Conservation (phyloP, 2,329 filamentous ascomycete species). For the Helotiales sp. region DNA sequence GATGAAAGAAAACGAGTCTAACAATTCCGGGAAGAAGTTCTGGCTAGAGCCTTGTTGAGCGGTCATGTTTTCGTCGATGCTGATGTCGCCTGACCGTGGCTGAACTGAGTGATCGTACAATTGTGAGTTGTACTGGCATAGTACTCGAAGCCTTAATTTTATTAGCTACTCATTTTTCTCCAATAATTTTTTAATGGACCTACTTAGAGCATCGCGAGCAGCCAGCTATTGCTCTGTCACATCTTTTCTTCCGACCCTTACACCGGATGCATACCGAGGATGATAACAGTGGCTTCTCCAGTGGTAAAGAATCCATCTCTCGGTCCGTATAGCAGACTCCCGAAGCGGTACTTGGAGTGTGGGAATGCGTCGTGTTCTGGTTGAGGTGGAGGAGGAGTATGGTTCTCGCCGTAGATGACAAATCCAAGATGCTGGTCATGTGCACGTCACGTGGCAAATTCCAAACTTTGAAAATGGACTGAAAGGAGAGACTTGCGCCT, state of each 20-base stretch:
- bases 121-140: not conserved
- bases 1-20: not conserved
- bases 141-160: not conserved
- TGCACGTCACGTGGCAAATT: no score
- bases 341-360: no score
- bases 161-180: not conserved
- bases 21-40: not conserved
- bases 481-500: no score
- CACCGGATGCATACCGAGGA: slow-evolving; percentile 22
- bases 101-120: not conserved
- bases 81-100: not conserved
- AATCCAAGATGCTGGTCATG: no score
- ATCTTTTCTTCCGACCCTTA: slow-evolving; percentile 29
- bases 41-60: not conserved
- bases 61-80: not conserved
- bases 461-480: no score
- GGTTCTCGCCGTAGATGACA: no score
- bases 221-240: slow-evolving; percentile 24
- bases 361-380: no score
- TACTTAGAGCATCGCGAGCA: slow-evolving; percentile 26
- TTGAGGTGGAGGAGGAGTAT: no score
- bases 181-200: not conserved
- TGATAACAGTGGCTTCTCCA: not conserved
- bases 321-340: not conserved
- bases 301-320: not conserved